phyloP scores from a whole-genome alignment of 192 early-diverging fungal species.

The Coemansia sp. region DNA sequence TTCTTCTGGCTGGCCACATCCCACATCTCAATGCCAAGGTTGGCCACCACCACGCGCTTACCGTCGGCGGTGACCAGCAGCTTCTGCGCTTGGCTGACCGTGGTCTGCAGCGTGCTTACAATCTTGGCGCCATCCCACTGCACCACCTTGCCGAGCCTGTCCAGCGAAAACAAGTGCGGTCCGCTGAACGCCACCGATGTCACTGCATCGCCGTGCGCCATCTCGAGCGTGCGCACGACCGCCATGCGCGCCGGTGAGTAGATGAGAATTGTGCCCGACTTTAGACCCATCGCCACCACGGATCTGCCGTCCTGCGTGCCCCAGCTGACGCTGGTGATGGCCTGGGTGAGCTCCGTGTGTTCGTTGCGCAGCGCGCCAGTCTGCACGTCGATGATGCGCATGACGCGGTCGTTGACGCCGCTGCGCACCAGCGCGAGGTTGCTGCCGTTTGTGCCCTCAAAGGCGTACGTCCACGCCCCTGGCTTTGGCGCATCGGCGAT shows the following conservation, averaged over 20 bases:
- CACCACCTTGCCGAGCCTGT: constrained; percentile 14
- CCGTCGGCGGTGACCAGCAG: constrained; percentile 22
- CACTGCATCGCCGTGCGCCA: background rate
- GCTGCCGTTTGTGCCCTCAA: constrained; percentile 17
- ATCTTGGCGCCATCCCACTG: constrained; percentile 23
- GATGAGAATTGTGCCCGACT: constrained; percentile 18
- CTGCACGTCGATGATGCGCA: constrained; percentile 45
- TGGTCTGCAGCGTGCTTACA: constrained; percentile 13
- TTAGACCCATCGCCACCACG: constrained; percentile 23
- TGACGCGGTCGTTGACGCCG: constrained; percentile 20
- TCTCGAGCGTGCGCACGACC: constrained; percentile 16
- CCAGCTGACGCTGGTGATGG: constrained; percentile 22
- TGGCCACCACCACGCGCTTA: constrained; percentile 31
- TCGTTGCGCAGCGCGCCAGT: constrained; percentile 40
- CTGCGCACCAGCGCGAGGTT: constrained; percentile 38
- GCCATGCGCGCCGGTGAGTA: constrained; percentile 47
- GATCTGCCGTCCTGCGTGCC: constrained; percentile 2
- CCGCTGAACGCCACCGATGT: constrained; percentile 1
- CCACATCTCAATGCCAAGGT: constrained; percentile 41
- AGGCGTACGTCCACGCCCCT: constrained; percentile 38
- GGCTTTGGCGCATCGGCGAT: constrained; percentile 5
- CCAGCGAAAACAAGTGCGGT: constrained; percentile 19
- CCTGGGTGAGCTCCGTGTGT: constrained; percentile 7
- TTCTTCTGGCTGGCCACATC: constrained; percentile 7
- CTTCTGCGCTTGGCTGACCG: constrained; percentile 8